Conservation (phyloP, 2,329 filamentous ascomycete genomes). For the Trichoderma sp. region DNA sequence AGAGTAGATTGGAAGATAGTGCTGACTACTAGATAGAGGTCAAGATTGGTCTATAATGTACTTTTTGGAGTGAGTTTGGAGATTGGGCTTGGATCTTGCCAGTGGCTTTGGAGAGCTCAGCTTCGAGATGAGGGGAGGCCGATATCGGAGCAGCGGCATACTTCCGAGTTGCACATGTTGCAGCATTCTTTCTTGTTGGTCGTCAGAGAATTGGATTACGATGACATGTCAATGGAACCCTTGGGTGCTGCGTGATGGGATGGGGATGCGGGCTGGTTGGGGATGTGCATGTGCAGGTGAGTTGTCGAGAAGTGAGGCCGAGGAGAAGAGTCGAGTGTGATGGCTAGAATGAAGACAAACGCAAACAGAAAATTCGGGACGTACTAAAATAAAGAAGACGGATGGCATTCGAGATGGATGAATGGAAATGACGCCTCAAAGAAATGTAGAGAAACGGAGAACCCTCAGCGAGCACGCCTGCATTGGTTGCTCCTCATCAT, state of each 20-base stretch:
- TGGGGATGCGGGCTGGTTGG: conserved; percentile 4
- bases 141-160: conserved; percentile 22
- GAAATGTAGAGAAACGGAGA: background rate
- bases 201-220: background rate
- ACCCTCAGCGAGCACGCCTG: background rate
- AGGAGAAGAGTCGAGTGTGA: background rate
- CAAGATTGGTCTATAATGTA: background rate
- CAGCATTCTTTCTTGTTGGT: background rate
- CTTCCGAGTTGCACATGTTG: background rate
- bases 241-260: background rate
- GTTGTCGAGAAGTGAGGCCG: background rate
- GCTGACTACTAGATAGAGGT: conserved; percentile 3
- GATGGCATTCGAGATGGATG: background rate
- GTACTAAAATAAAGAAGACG: background rate
- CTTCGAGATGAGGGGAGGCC: conserved; percentile 3
- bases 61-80: conserved; percentile 8
- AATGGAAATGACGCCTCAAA: background rate
- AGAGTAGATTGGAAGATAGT: background rate
- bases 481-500: no score
- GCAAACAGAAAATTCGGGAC: background rate
- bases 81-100: conserved; percentile 12
- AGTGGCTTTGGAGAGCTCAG: background rate
- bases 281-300: background rate
- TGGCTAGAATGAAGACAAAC: background rate
- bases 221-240: background rate